A percentile compares a stretch with the other conserved stretches of the same genome.
phyloP scores from a whole-genome alignment of 106 monocot species.

The Dendrobium nobile region DNA sequence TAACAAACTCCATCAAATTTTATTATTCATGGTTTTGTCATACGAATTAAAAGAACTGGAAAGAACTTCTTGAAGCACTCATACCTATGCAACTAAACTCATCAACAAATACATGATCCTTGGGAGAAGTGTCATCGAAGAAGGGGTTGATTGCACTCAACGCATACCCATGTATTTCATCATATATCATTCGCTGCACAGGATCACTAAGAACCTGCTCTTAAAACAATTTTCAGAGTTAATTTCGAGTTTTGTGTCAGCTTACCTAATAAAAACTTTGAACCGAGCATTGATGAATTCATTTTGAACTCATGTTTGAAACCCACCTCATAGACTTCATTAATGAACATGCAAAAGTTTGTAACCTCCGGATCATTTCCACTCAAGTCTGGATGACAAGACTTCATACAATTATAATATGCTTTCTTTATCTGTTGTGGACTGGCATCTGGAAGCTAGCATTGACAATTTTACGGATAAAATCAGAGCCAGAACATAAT shows the following conservation, averaged over 20 bases:
- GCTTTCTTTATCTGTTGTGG: conserved; percentile 94
- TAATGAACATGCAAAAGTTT: conserved; percentile 97
- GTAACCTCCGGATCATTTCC: conserved; percentile 79
- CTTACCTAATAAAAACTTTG: conserved; percentile 3
- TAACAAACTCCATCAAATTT: not conserved
- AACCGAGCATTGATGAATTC: not conserved
- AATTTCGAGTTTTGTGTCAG: conserved; percentile 16
- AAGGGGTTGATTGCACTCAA: conserved; percentile 86
- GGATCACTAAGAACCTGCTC: conserved; percentile 96
- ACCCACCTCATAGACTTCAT: conserved; percentile 80
- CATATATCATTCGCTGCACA: conserved; percentile 84
- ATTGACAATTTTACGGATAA: not conserved
- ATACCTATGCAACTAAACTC: conserved; percentile 99
- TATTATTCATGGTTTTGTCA: not conserved
- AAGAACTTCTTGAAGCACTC: not conserved
- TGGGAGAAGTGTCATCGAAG: conserved; percentile 59
- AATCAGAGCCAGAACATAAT: not conserved
- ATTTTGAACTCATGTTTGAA: conserved; percentile 6
- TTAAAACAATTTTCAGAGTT: conserved; percentile 16
- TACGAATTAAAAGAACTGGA: not conserved
- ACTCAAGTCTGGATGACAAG: conserved; percentile 91
- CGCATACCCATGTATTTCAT: conserved; percentile 92
- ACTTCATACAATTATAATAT: conserved; percentile 96
- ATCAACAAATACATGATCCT: conserved; percentile 92
- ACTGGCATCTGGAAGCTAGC: conserved; percentile 86